A percentile compares a stretch with the other conserved stretches of the same genome.
Conservation (phyloP, 163 green algal species). For the Trebouxiophyceae sp. region DNA sequence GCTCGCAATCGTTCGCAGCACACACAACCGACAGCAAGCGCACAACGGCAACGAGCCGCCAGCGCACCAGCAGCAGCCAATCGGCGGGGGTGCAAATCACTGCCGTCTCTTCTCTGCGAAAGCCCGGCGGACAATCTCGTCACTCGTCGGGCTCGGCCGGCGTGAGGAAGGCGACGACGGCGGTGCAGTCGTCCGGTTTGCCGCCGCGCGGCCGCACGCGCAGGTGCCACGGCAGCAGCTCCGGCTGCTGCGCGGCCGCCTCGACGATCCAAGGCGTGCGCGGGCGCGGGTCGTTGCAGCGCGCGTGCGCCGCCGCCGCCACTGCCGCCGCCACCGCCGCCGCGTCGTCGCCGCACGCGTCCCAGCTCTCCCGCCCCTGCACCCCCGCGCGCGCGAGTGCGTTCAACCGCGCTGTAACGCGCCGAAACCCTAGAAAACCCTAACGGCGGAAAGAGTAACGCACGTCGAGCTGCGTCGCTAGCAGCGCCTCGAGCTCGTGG, state of each 20-base stretch:
- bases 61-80: no score
- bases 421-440: background rate
- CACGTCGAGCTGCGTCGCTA: background rate
- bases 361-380: no score
- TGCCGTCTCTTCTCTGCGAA: no score
- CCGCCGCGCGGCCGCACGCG: conserved; percentile 41
- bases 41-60: no score
- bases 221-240: conserved; percentile 9
- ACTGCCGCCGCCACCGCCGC: conserved; percentile 19
- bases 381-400: no score
- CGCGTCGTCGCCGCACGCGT: background rate
- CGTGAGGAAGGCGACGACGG: conserved; percentile 62
- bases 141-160: background rate
- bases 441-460: background rate
- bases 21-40: no score
- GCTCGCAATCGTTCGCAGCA: no score
- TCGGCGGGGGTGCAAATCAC: no score
- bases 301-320: conserved; percentile 12
- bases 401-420: background rate
- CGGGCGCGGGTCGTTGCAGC: conserved; percentile 17
- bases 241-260: conserved; percentile 5
- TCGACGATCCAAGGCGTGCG: conserved; percentile 37
- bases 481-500: background rate
- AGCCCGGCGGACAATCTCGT: no score
- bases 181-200: conserved; percentile 89